Percentiles rank a stretch among this genome's conserved stretches.
Evolutionary conservation across 805 yeast genomes (phyloP).

Genomic region (Metschnikowia noctiluminum): DNA sequence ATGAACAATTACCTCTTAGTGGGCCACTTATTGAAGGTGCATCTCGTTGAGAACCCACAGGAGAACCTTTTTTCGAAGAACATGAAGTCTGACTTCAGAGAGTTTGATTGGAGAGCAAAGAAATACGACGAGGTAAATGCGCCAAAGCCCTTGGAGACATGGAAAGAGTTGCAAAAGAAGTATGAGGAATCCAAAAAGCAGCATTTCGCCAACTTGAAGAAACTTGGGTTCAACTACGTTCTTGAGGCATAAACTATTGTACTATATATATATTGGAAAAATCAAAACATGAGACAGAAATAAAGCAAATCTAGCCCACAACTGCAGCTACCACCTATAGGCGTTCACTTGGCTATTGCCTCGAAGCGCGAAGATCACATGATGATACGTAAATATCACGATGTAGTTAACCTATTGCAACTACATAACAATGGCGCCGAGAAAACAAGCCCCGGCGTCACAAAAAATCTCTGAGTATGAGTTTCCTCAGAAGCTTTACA

Average conservation of each 20-base stretch:
- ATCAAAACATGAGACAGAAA: neutral
- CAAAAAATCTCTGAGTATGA: slow-evolving; percentile 8
- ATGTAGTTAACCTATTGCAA: too few species aligned
- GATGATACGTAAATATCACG: neutral
- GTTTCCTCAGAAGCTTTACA: slow-evolving; percentile 19
- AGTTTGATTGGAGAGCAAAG: slow-evolving; percentile 15
- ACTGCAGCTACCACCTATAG: too few species aligned
- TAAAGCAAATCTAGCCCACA: too few species aligned
- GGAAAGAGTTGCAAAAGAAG: slow-evolving; percentile 52
- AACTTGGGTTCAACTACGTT: slow-evolving; percentile 16
- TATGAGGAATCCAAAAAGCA: slow-evolving; percentile 39
- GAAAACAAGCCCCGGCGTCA: slow-evolving; percentile 2
- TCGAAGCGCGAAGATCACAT: neutral
- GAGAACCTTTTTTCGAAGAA: slow-evolving; percentile 43
- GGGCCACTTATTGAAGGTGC: slow-evolving; percentile 76
- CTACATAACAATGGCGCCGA: slow-evolving; percentile 11
- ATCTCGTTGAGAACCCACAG: slow-evolving; percentile 53
- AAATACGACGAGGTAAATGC: slow-evolving; percentile 47
- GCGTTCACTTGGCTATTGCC: too few species aligned
- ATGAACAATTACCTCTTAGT: slow-evolving; percentile 91
- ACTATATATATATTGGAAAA: slow-evolving; percentile 1
- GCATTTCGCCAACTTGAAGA: slow-evolving; percentile 49
- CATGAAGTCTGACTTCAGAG: slow-evolving; percentile 13
- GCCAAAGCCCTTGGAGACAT: slow-evolving; percentile 53
- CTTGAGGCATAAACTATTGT: slow-evolving; percentile 13